phyloP scores from a whole-genome alignment of 805 yeast genomes.

The Scheffersomyces amazonensis region DNA sequence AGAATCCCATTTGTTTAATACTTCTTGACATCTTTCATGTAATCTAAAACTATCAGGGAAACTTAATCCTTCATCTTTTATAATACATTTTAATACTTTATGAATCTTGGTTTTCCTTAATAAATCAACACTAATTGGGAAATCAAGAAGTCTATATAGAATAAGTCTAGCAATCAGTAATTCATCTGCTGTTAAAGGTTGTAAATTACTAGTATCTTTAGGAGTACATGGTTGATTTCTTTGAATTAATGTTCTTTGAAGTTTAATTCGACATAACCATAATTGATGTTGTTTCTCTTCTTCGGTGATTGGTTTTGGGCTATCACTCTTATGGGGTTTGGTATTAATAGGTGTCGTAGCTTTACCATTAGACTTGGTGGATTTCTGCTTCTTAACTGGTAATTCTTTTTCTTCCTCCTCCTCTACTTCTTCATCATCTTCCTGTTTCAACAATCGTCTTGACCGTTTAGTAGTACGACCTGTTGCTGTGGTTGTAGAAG shows the following conservation, averaged over 20 bases:
- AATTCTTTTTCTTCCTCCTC: slow-evolving; percentile 20
- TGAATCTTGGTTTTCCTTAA: slow-evolving; percentile 47
- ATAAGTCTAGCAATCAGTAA: slow-evolving; percentile 39
- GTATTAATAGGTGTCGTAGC: not conserved
- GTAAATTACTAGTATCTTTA: slow-evolving; percentile 26
- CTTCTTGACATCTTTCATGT: slow-evolving; percentile 41
- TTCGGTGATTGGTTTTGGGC: slow-evolving; percentile 16
- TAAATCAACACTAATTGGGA: slow-evolving; percentile 39
- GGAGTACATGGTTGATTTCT: slow-evolving; percentile 40
- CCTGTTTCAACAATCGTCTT: slow-evolving; percentile 9
- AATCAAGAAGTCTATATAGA: slow-evolving; percentile 39
- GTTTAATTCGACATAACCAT: slow-evolving; percentile 46
- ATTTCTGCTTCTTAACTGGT: slow-evolving; percentile 14
- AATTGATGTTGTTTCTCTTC: slow-evolving; percentile 44
- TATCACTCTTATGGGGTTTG: slow-evolving; percentile 2
- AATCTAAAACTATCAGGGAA: slow-evolving; percentile 43
- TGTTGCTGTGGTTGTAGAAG: not conserved
- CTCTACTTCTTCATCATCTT: slow-evolving; percentile 8
- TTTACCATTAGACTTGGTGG: slow-evolving; percentile 1
- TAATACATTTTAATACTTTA: slow-evolving; percentile 49
- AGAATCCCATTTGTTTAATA: slow-evolving; percentile 41
- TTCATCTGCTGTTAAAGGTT: slow-evolving; percentile 44
- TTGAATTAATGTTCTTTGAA: slow-evolving; percentile 49
- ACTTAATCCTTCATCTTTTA: slow-evolving; percentile 36
- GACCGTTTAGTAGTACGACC: slow-evolving; percentile 1